These are phyloP conservation scores for Spiromastix sp. DNA, from an alignment of 2,329 filamentous ascomycete genomes.

Conservation along the genomic window DNA sequence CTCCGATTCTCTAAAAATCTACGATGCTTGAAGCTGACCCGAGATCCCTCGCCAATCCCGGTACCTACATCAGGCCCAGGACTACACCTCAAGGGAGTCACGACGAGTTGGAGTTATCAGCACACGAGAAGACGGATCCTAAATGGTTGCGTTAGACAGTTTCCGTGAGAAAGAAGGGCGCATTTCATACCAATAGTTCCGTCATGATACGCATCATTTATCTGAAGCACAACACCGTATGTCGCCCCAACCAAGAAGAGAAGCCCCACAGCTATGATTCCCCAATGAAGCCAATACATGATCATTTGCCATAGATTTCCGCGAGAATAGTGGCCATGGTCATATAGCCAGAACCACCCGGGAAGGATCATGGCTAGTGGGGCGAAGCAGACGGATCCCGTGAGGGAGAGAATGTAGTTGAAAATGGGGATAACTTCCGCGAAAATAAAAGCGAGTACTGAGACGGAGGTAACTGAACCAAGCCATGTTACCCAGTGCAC, in stretches of 20 bases:
- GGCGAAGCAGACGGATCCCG: conserved; percentile 42
- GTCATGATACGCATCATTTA: conserved; percentile 14
- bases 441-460: conserved; percentile 39
- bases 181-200: conserved; percentile 15
- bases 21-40: too few species aligned
- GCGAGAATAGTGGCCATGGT: conserved; percentile 32
- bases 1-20: too few species aligned
- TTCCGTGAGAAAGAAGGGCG: too few species aligned
- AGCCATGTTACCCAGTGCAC: conserved; percentile 46
- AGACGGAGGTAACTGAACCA: conserved; percentile 33
- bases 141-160: too few species aligned
- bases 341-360: conserved; percentile 42
- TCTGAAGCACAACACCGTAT: conserved; percentile 23
- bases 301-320: conserved; percentile 25
- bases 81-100: too few species aligned
- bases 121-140: conserved; percentile 17
- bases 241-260: conserved; percentile 41
- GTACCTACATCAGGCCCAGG: too few species aligned
- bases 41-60: too few species aligned
- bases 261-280: conserved; percentile 33
- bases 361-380: conserved; percentile 41
- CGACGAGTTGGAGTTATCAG: conserved; percentile 16
- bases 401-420: conserved; percentile 40
- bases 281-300: conserved; percentile 31
- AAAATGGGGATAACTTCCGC: conserved; percentile 46